phyloP scores from a whole-genome alignment of 2,329 filamentous ascomycete species.

The Beauveria medogensis region DNA sequence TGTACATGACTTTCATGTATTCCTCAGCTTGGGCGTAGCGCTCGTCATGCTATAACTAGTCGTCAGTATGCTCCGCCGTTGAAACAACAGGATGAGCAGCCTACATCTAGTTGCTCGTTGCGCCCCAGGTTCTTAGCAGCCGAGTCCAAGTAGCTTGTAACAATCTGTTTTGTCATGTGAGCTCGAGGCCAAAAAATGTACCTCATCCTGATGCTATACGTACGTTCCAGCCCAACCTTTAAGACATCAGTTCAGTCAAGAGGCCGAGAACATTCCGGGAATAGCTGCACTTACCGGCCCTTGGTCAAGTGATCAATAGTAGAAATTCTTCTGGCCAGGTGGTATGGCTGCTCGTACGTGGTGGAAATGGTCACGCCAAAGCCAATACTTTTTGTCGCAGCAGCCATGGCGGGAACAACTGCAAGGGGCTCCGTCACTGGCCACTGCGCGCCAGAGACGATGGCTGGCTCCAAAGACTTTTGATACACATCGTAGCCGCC shows the following conservation, averaged over 20 bases:
- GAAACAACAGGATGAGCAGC: background rate
- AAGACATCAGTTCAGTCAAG: background rate
- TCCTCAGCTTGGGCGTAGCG: conserved; percentile 52
- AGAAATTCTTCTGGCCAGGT: conserved; percentile 55
- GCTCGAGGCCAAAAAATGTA: background rate
- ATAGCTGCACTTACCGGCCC: conserved; percentile 25
- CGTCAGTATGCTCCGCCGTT: background rate
- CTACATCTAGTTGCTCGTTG: conserved; percentile 37
- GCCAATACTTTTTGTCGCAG: conserved; percentile 56
- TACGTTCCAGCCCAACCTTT: conserved; percentile 32
- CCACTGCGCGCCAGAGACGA: conserved; percentile 58
- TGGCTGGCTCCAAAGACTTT: conserved; percentile 47
- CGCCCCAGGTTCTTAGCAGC: conserved; percentile 56
- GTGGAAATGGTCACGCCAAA: conserved; percentile 62
- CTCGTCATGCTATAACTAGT: conserved; percentile 26
- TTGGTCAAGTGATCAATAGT: conserved; percentile 60
- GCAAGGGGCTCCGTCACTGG: conserved; percentile 59
- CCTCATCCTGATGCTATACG: background rate
- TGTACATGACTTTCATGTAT: conserved; percentile 52
- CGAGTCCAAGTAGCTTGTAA: conserved; percentile 60
- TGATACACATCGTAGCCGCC: conserved; percentile 64
- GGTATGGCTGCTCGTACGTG: conserved; percentile 62
- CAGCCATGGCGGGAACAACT: conserved; percentile 59
- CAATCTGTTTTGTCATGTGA: conserved; percentile 31
- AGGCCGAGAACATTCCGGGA: no score